Conservation (phyloP, 352 stramenopile genomes). For the Phytopythium kandeliae region DNA sequence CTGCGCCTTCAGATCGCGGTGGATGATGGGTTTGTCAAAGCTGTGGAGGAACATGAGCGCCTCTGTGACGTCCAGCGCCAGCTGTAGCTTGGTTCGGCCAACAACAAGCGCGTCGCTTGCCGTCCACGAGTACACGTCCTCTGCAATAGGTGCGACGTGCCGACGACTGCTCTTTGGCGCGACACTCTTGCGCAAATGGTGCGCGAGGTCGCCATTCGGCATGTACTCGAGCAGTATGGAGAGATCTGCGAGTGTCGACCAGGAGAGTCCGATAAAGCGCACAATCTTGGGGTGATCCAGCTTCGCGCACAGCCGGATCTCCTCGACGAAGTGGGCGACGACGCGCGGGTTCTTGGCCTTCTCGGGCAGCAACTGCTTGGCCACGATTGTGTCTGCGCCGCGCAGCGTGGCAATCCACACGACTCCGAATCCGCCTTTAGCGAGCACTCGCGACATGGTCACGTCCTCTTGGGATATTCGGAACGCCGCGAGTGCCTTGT, state of each 20-base stretch:
- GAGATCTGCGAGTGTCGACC: constrained; percentile 34
- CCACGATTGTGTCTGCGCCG: constrained; percentile 22
- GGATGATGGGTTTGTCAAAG: constrained; percentile 14
- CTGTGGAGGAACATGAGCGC: constrained; percentile 17
- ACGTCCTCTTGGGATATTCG: constrained; percentile 45
- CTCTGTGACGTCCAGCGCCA: constrained; percentile 14
- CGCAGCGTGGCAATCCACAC: constrained; percentile 35
- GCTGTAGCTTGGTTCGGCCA: constrained; percentile 12
- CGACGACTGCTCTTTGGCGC: background rate
- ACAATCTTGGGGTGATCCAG: constrained; percentile 47
- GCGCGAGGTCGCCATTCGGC: constrained; percentile 30
- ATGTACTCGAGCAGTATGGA: constrained; percentile 43
- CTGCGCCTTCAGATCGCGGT: constrained; percentile 44
- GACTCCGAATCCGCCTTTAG: constrained; percentile 46
- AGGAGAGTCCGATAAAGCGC: constrained; percentile 33
- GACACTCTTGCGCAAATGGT: constrained; percentile 10
- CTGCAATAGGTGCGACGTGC: background rate
- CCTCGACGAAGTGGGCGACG: constrained; percentile 33
- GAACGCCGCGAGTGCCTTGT: constrained; percentile 31
- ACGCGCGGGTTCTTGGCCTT: constrained; percentile 32
- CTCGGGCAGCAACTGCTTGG: constrained; percentile 44
- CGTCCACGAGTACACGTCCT: background rate
- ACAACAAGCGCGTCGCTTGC: background rate
- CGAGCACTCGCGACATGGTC: constrained; percentile 19
- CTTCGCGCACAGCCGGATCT: constrained; percentile 42